Evolutionary conservation across 2,329 filamentous ascomycete species (phyloP), one percentile per base, ranked within the genome.

Genomic region (Aspergillus aculeatus): DNA sequence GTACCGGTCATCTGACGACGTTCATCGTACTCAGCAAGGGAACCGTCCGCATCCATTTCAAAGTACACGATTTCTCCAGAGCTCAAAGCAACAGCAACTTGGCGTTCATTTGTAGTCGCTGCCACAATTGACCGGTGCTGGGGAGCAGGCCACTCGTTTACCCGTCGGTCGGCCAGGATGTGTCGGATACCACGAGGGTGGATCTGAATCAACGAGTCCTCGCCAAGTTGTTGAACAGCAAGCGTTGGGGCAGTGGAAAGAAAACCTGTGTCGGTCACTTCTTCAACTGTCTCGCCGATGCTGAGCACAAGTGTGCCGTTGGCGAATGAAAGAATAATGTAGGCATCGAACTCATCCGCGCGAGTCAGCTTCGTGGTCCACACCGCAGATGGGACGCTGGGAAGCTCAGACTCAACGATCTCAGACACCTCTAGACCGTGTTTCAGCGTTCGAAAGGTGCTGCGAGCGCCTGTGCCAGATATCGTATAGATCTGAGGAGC

Each of bases 21-120:
- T 71, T 98, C 93, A 65, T 98, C 90, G 66, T 97, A 96, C 78
- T 98, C 94, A 35, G 92, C 92, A 32, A 98, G 82, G 3, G 90
- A 90, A 31, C 93, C 93, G 75, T 98, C 94, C 0, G 86, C 84
- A 70, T 97, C 95, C 87, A 97, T 94, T 74, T 99, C 96, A 68
- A 99, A 99, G 73, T 98, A 99, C 47, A 96, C 91, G 64, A 99
- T 94, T 75, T 99, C 95, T 41, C 94, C 94, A 9, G 93, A 97
- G 72, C 93, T 98, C 26, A 99, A 82, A 1, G 95, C 95, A 53
- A 98, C 89, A 3, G 92, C 92, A 26, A 99, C 91, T 77, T 99
- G 95, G 47, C 91, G 87, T 68, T 94, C 88, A 70, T 99, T 99
- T 16, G 94, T 95, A 1, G 94, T 89, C 35, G 94, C 96, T 9